Conservation (phyloP, 2,329 filamentous ascomycete genomes). For the Fusarium tricinctum region DNA sequence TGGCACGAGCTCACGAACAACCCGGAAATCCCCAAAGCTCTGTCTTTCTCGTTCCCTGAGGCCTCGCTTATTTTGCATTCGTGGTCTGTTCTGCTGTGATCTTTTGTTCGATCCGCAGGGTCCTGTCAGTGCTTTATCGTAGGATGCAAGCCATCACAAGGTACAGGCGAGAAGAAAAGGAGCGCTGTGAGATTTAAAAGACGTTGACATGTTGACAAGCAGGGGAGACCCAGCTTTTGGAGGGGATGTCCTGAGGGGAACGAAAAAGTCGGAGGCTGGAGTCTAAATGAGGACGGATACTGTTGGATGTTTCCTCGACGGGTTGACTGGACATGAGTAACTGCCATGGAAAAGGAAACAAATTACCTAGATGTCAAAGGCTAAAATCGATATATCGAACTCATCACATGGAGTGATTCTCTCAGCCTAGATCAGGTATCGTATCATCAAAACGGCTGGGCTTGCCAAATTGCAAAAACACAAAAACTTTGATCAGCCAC, state of each 20-base stretch:
- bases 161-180: constrained; percentile 16
- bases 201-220: constrained; percentile 36
- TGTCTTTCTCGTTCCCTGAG: constrained; percentile 19
- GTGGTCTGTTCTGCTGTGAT: not conserved
- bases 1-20: constrained; percentile 36
- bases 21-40: constrained; percentile 9
- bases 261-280: constrained; percentile 2
- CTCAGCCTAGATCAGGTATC: constrained; percentile 7
- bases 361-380: no score
- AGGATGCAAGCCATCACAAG: constrained; percentile 15
- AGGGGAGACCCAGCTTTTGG: constrained; percentile 45
- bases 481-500: constrained; percentile 14
- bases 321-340: no score
- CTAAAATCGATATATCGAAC: constrained; percentile 24
- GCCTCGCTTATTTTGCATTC: constrained; percentile 3
- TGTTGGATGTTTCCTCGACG: no score
- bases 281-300: not conserved
- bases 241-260: constrained; percentile 14
- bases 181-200: constrained; percentile 11
- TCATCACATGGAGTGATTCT: constrained; percentile 8
- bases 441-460: constrained; percentile 12
- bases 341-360: no score
- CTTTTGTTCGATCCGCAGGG: constrained; percentile 34
- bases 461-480: not conserved
- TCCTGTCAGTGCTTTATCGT: constrained; percentile 37